Conservation (phyloP, 2,329 filamentous ascomycete species). For the Botryotinia globosa region DNA sequence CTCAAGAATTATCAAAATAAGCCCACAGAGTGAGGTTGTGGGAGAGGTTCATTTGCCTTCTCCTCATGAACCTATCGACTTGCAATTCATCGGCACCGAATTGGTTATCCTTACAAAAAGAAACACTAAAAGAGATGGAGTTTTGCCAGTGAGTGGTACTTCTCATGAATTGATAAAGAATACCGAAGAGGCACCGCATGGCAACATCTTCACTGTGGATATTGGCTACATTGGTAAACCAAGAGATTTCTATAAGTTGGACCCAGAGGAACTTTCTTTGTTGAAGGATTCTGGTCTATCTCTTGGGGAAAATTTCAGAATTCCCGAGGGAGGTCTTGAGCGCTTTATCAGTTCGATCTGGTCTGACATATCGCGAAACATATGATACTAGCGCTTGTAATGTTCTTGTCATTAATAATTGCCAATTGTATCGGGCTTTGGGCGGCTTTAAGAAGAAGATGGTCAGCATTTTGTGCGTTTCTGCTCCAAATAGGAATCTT, state of each 20-base stretch:
- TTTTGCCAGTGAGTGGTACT: background rate
- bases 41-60: background rate
- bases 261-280: background rate
- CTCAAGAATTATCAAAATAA: background rate
- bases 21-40: background rate
- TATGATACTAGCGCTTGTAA: background rate
- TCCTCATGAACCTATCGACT: background rate
- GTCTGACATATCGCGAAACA: background rate
- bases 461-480: background rate
- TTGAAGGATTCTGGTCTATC: background rate
- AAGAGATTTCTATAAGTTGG: background rate
- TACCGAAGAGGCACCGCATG: background rate
- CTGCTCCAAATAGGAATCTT: background rate
- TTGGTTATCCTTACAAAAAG: background rate
- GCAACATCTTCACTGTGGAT: background rate
- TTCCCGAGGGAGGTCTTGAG: too few species aligned
- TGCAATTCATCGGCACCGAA: background rate
- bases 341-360: too few species aligned
- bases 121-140: accelerated
- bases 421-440: background rate
- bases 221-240: background rate
- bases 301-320: background rate
- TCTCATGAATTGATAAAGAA: background rate
- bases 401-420: background rate
- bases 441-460: background rate